Evolutionary conservation across 305 asterid species (phyloP).

Genomic region (Rubia peregrina): DNA sequence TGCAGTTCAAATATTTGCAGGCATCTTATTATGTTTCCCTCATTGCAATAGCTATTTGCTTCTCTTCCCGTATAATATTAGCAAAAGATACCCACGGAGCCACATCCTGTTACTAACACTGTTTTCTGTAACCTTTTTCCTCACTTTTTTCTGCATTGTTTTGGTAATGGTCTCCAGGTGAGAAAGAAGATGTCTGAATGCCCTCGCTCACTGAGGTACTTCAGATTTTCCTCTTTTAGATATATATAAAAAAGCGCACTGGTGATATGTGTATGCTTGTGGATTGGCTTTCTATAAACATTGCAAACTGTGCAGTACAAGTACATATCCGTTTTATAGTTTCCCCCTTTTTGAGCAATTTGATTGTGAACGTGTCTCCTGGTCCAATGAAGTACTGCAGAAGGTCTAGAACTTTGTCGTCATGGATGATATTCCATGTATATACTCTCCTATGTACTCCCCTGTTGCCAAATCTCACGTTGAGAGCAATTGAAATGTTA

Average conservation of each 20-base stretch:
- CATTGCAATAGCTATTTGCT: neutral
- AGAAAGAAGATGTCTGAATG: conserved; percentile 85
- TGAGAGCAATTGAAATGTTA: neutral
- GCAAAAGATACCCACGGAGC: neutral
- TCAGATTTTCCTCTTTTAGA: conserved; percentile 15
- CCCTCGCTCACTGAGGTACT: conserved; percentile 72
- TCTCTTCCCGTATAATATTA: neutral
- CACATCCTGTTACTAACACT: conserved; percentile 10
- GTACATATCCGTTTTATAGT: neutral
- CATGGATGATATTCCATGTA: neutral
- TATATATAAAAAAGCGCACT: neutral
- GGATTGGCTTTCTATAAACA: neutral
- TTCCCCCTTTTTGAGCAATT: conserved; percentile 15
- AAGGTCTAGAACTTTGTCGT: neutral
- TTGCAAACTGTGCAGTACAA: neutral
- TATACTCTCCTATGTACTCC: no score
- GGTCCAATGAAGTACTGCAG: neutral
- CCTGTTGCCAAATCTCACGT: neutral
- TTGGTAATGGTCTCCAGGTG: conserved; percentile 38
- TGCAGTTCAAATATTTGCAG: neutral
- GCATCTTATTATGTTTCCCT: neutral
- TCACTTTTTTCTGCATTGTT: neutral
- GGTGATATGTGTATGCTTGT: neutral
- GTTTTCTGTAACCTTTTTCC: conserved; percentile 1
- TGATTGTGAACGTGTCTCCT: neutral